These are phyloP conservation scores for Ascochyta clinopodiicola DNA, from an alignment of 2,329 filamentous ascomycete genomes.

Conservation along the genomic window DNA sequence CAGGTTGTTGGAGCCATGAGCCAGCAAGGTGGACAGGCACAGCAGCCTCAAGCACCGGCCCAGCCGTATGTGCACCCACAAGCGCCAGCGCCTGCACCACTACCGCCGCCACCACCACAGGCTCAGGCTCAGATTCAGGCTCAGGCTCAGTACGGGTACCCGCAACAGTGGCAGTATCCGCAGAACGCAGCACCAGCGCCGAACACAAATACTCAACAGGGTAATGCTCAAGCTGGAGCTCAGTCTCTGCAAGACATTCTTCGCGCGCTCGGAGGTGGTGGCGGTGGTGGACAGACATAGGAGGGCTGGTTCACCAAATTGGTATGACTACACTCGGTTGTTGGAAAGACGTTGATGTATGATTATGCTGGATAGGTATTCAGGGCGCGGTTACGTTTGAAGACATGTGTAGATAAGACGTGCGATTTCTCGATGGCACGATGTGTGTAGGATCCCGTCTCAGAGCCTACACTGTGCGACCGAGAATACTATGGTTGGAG, in stretches of 20 bases:
- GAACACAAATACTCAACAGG: constrained; percentile 24
- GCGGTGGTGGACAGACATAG: constrained; percentile 13
- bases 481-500: not conserved
- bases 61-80: constrained; percentile 26
- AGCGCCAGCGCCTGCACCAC: constrained; percentile 26
- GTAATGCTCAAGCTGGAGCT: constrained; percentile 29
- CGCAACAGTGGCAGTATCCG: constrained; percentile 33
- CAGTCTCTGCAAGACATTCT: constrained; percentile 43
- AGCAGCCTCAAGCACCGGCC: constrained; percentile 22
- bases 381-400: not conserved
- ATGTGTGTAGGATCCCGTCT: not conserved
- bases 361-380: constrained; percentile 6
- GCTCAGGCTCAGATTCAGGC: constrained; percentile 27
- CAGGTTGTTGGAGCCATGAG: constrained; percentile 35
- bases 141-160: constrained; percentile 32
- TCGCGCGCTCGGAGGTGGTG: constrained; percentile 34
- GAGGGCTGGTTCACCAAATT: not conserved
- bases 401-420: not conserved
- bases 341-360: constrained; percentile 10
- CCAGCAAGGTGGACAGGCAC: constrained; percentile 29
- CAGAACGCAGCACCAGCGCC: constrained; percentile 29
- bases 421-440: not conserved
- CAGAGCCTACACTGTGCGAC: not conserved
- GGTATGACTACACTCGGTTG: not conserved
- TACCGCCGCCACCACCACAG: constrained; percentile 4